Evolutionary conservation across 2,329 filamentous ascomycete genomes (phyloP), one percentile per base, ranked within the genome.

Genomic region (Albophoma yamanashiensis): DNA sequence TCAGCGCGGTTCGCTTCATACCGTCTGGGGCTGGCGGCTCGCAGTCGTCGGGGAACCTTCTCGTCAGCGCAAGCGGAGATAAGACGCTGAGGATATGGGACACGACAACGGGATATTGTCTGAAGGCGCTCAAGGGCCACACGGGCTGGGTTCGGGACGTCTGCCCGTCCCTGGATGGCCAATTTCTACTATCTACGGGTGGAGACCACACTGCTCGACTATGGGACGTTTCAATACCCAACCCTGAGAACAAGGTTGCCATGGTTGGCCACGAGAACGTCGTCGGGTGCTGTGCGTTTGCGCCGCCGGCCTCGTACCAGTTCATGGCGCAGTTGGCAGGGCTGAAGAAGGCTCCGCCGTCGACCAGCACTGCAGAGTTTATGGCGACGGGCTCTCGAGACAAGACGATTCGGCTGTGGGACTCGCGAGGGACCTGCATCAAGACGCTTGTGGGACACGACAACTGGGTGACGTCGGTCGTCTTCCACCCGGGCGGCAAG

Each of bases 401-500:
- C 74, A 97, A 96, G 78, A 89, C 87, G 0, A 96, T 97, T 70
- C 88, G 87, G 67, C 76, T 97, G 8, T 97, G 92, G 91, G 91
- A 96, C 71, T 83, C 87, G 14, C 84, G 91, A 59, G 93, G 93
- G 39, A 91, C 88, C 14, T 84, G 91, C 64, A 86, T 97, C 70
- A 93, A 91, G 72, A 94, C 89, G 0, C 79, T 97, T 1, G 77
- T 86, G 1, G 93, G 93, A 1, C 93, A 97, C 71, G 92, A 97
- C 72, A 97, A 97, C 71, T 97, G 93, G 93, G 85, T 97, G 11
- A 86, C 91, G 39, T 89, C 83, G 0, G 75, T 97, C 7, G 86
- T 91, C 12, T 97, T 96, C 72, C 93, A 97, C 68, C 93, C 93
- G 0, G 89, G 91, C 11, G 93, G 93, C 52, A 95, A 93, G 74